phyloP scores from a whole-genome alignment of 495 filamentous ascomycete genomes.

The Xylaria flabelliformis region DNA sequence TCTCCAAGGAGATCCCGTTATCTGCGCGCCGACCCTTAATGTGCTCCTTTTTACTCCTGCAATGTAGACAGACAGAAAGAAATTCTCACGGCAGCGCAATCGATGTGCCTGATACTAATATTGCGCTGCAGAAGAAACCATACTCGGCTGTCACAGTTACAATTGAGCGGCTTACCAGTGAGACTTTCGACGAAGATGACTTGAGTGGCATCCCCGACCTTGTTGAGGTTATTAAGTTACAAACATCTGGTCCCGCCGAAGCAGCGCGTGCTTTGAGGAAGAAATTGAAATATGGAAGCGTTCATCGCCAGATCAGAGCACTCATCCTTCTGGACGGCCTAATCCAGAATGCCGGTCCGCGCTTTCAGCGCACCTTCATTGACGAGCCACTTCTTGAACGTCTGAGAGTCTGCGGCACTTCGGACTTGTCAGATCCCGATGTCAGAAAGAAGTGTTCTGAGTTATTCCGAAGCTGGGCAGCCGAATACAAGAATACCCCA shows the following conservation, averaged over 20 bases:
- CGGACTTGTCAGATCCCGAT: conserved; percentile 80
- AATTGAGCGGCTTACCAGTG: conserved; percentile 87
- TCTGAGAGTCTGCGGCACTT: conserved; percentile 84
- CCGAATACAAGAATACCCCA: conserved; percentile 77
- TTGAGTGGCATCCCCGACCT: conserved; percentile 90
- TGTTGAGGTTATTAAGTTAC: conserved; percentile 90
- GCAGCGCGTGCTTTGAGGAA: conserved; percentile 92
- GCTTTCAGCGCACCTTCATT: conserved; percentile 85
- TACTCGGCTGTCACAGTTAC: conserved; percentile 95
- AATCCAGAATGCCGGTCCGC: conserved; percentile 90
- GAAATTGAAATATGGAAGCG: conserved; percentile 97
- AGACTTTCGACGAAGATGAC: conserved; percentile 89
- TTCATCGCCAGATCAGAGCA: conserved; percentile 89
- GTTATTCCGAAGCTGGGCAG: conserved; percentile 88
- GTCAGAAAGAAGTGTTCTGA: conserved; percentile 86
- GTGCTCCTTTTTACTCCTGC: background rate
- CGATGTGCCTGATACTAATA: conserved; percentile 27
- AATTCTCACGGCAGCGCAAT: background rate
- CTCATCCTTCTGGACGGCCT: conserved; percentile 90
- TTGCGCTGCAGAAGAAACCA: conserved; percentile 77
- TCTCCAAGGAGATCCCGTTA: no score
- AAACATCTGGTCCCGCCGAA: conserved; percentile 85
- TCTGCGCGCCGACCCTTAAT: background rate
- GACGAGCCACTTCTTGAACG: conserved; percentile 95
- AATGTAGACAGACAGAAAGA: background rate